phyloP scores from a whole-genome alignment of 176 grass and related monocot species.

The Chrysopogon serrulatus region DNA sequence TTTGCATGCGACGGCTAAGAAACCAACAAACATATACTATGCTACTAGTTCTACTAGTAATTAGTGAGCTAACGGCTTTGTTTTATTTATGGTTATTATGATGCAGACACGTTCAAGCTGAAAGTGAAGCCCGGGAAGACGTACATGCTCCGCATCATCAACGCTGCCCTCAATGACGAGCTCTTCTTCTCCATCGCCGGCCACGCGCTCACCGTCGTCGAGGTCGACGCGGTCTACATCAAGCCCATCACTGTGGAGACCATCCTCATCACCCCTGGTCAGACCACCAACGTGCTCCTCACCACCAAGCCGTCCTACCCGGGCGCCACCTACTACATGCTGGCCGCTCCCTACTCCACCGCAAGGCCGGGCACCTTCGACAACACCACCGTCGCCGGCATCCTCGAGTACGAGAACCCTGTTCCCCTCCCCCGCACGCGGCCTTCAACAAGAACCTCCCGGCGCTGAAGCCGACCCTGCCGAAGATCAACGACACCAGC shows the following conservation, averaged over 20 bases:
- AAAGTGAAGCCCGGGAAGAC: constrained; percentile 55
- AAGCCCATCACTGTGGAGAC: constrained; percentile 59
- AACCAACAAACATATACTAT: too few relatives aligned
- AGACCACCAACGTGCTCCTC: constrained; percentile 67
- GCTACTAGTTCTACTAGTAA: too few relatives aligned
- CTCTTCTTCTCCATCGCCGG: constrained; percentile 76
- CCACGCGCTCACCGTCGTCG: constrained; percentile 57
- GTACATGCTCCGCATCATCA: constrained; percentile 75
- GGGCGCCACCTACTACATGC: constrained; percentile 49
- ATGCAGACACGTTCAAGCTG: constrained; percentile 70
- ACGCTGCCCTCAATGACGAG: constrained; percentile 73
- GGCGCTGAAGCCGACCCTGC: constrained; percentile 21
- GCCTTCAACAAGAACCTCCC: constrained; percentile 51
- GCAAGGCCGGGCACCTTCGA: constrained; percentile 41
- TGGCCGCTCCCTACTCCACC: constrained; percentile 50
- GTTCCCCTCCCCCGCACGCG: neutral
- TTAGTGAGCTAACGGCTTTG: neutral
- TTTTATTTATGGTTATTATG: neutral
- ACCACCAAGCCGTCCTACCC: constrained; percentile 50
- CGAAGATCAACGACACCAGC: constrained; percentile 47
- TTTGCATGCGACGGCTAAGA: too few relatives aligned
- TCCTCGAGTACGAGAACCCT: constrained; percentile 65
- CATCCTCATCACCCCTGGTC: constrained; percentile 49
- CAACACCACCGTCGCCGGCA: constrained; percentile 61
- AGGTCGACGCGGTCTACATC: constrained; percentile 60